Evolutionary conservation across 2,329 filamentous ascomycete genomes (phyloP), one percentile per base, ranked within the genome.

Genomic region (Aspergillus tubingensis): DNA sequence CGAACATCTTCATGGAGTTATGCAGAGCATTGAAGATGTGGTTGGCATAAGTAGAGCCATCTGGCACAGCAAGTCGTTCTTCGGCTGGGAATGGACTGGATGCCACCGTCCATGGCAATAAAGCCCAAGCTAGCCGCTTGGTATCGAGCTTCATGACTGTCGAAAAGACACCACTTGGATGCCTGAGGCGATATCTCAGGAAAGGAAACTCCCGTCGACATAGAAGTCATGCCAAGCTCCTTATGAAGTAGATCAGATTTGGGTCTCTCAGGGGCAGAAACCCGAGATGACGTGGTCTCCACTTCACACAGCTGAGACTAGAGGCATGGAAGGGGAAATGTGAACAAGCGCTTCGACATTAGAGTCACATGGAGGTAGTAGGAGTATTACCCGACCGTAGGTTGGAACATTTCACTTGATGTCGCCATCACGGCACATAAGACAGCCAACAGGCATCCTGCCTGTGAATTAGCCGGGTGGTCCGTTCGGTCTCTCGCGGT

Each of bases 1-100:
- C 47, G 11, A 50, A 32, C 47, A 32, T 50, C 47, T 50, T 50
- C 47, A 50, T 50, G 25, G 47, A 50, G 25, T 50, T 50, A 30
- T 50, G 47, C 23, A 50, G 15, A 13, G 47, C 23, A 7, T 50
- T 50, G 47, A 50, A 50, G 25, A 50, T 50, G 25, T 50, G 25
- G 5, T 3, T 50, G 47, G 23, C 47, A 50, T 50, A 27, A 19
- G 10, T 50, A 17, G 47, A 50, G 47, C 47, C 47, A n/a, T 50
- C 47, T 17, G 47, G 47, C n/a, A 11, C 8, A 19, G 47, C 25
- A 15, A 21, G 4, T 27, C n/a, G 8, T 30, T 50, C 47, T 17
- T 50, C 47, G 8, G 25, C 25, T 27, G 25, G 47, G 8, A 50
- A 17, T 13, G 47, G 47, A 3, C 47, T 50, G 15, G 47, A 50